phyloP scores from a whole-genome alignment of 352 stramenopile species.

The Lagenidium giganteum region DNA sequence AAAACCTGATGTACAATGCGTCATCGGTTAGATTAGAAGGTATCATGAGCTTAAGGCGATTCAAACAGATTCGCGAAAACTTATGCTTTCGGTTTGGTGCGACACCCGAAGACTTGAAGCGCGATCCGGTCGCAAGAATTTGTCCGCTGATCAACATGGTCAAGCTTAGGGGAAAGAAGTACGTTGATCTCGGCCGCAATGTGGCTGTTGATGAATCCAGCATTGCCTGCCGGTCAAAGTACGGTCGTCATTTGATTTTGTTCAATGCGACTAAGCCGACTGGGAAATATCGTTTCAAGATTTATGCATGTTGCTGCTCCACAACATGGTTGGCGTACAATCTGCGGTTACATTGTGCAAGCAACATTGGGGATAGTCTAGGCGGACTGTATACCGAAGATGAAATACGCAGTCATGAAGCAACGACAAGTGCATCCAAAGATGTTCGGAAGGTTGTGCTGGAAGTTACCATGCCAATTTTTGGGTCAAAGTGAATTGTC shows the following conservation, averaged over 20 bases:
- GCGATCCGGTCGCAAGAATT: slow-evolving; percentile 11
- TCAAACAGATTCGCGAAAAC: slow-evolving; percentile 12
- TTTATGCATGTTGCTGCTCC: slow-evolving; percentile 24
- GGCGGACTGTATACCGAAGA: slow-evolving; percentile 7
- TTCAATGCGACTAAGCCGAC: slow-evolving; percentile 24
- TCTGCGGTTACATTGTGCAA: slow-evolving; percentile 22
- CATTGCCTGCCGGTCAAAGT: slow-evolving; percentile 21
- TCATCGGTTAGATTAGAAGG: slow-evolving; percentile 1
- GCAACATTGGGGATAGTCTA: slow-evolving; percentile 15
- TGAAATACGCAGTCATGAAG: background rate
- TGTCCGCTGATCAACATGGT: slow-evolving; percentile 19
- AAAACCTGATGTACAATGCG: slow-evolving; percentile 8
- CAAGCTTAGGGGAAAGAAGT: slow-evolving; percentile 16
- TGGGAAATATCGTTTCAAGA: slow-evolving; percentile 28
- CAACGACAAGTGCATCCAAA: no score
- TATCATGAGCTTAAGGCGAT: slow-evolving; percentile 15
- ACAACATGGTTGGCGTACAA: slow-evolving; percentile 21
- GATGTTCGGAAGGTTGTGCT: slow-evolving; percentile 20
- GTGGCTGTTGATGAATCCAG: slow-evolving; percentile 22
- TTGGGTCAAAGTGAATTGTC: slow-evolving; percentile 14
- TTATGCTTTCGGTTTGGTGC: slow-evolving; percentile 17
- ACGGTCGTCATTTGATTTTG: slow-evolving; percentile 17
- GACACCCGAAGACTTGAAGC: background rate
- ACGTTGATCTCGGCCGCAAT: slow-evolving; percentile 19
- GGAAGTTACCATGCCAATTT: slow-evolving; percentile 18